Base-by-base conservation (phyloP, 2,329 filamentous ascomycete species). In the Fusarium denticulatum region DNA sequence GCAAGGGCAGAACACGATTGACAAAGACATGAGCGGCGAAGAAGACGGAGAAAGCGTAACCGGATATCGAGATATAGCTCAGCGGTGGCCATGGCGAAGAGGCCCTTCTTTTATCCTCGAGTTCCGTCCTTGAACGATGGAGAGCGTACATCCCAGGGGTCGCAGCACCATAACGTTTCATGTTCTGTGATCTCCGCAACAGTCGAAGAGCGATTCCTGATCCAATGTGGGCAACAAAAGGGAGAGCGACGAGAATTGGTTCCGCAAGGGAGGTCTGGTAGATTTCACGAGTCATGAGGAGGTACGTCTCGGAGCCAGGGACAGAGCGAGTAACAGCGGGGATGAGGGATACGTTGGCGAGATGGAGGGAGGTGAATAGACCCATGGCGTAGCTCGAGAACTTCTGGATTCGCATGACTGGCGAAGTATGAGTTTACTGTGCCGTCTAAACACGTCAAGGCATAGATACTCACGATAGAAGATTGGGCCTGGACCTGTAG, bases 371-470 rank as follows among this genome's bases (percentile, higher is more conserved):
- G 39, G 92, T 88, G 84, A 96, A 97, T 74, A 94, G 84, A 71
- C 90, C 90, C 79, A 94, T 95, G 73, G 93, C 90, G 84, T 97
- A 97, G 75, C 93, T 94, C 2, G 94, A 96, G 86, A 97, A 97
- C 81, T 91, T 92, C 82, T 98, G 96, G 40, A 96, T 87, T 53
- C 93, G 90, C 52, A 78, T 79, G 24, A 80, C 78, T 79, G 43
- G 20, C n/a, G 22, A 24, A 47, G 22, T 45, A 26, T 72, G 37
- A 72, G 68, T 46, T 58, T 45, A 10, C 16, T 56, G 12, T 28
- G 30, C 37, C 39, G 18, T 22, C 12, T 13, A 46, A 28, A 5
- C 14, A 66, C 16, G 30, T 20, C 11, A 14, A 46, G 16, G 60
- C 12, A 57, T 61, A 26, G 32, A 26, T 52, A 84, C 89, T 43